Evolutionary conservation across 768 basidiomycete genomes (phyloP), one percentile per base, ranked within the genome.

Genomic region (Rhodotorula kratochvilovae): DNA sequence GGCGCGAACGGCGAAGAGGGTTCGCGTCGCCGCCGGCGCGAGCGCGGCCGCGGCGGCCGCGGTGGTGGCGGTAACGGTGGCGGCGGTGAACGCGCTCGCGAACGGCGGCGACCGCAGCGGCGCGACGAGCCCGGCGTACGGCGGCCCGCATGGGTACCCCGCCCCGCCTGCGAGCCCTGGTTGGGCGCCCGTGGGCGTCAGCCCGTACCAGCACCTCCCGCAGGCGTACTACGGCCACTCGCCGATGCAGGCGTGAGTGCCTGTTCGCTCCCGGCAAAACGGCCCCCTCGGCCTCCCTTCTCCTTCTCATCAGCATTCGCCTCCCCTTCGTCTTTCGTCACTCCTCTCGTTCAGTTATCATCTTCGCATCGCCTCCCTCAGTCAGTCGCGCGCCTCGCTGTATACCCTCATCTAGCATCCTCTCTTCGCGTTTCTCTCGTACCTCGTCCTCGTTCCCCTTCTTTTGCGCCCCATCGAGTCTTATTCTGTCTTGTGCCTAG

Each of bases 31-130:
- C 55, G 63, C 17, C 54, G 63, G 1, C 54, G 63, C 4, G 63
- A 65, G 54, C 63, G 63, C 33, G 63, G 63, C 1, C 54, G 63
- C 42, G 63, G 63, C 1, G 63, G 63, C 0, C 63, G 63, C 10
- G 61, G 51, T 39, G 53, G 19, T 21, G 43, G 54, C 50, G 16
- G 33, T 25, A 1, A 15, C 21, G 45, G 45, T 21, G 45, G 45
- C 10, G 50, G 36, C 62, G 53, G 19, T 23, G 45, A 51, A 23
- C 50, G 31, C 61, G n/a, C 23, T 19, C 61, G 39, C 12, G 51
- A 19, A 21, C 31, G 54, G 54, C 55, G 45, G 54, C 55, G 23
- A 55, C 63, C 43, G 33, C 43, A 57, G 31, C 33, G 59, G 59
- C 29, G 59, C 43, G 43, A 61, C 59, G 43, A 61, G 59, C 58